Evolutionary conservation across 208 protist species (phyloP).

Genomic region (Trichomonas vaginalis): DNA sequence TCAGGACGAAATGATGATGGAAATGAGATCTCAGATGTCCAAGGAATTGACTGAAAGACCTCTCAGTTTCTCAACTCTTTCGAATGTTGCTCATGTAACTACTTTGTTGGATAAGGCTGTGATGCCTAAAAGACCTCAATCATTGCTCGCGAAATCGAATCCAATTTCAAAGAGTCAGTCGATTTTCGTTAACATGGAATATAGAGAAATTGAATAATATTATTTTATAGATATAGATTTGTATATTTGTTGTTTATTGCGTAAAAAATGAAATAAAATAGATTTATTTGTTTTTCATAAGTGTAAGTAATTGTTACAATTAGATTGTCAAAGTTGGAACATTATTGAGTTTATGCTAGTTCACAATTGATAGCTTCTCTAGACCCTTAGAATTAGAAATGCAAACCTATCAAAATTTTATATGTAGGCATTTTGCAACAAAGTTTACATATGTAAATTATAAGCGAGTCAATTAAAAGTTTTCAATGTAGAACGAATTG

Average conservation of each 20-base stretch:
- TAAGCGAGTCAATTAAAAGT: too few species aligned
- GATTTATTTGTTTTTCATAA: too few species aligned
- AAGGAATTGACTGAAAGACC: background rate
- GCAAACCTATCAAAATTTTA: too few species aligned
- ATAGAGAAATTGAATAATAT: background rate
- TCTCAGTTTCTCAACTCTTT: background rate
- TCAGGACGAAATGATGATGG: background rate
- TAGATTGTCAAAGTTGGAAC: too few species aligned
- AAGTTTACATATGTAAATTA: too few species aligned
- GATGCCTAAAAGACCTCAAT: background rate
- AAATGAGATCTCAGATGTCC: background rate
- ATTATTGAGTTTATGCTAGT: too few species aligned
- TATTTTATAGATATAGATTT: background rate
- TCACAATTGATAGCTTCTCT: too few species aligned
- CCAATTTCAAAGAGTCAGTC: background rate
- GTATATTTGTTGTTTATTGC: background rate
- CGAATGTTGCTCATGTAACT: background rate
- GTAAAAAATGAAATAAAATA: too few species aligned
- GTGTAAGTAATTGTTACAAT: too few species aligned
- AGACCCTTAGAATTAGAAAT: too few species aligned
- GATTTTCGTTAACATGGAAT: background rate
- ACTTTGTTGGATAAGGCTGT: background rate
- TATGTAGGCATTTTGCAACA: too few species aligned
- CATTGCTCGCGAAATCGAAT: background rate
- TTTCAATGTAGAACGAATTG: too few species aligned